Base-by-base conservation (phyloP, 2,329 filamentous ascomycete species). In the Tolypocladium tropicale region DNA sequence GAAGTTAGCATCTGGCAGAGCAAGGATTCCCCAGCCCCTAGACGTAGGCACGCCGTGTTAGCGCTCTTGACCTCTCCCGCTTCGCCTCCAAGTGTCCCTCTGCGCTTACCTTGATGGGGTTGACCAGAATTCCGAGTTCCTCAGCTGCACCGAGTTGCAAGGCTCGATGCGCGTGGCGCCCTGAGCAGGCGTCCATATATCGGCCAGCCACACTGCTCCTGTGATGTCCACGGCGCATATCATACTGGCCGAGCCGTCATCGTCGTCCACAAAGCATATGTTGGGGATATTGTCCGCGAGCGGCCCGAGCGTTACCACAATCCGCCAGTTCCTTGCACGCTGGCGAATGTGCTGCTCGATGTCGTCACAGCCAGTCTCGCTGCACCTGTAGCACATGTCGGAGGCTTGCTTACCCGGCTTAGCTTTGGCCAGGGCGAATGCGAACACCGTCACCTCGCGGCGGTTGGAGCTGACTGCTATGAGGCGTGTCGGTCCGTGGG, bases 381-480 rank as follows among this genome's bases (percentile, higher is more conserved):
- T 25, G 41, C 59, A 62, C 36, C 58, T 57, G 32, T 57, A 52
- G 39, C 57, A 58, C 53, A 32, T 48, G 21, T 58, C 54, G 16
- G 37, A 28, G 3, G 48, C 36, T 53, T n/a, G 54, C 16, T 34
- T 33, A 12, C 32, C 52, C 46, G 55, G 49, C 48, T 36, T 60
- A 32, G 53, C 30, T 37, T 46, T 21, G 50, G 64, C 58, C 50
- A 76, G 64, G 6, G 75, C 76, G 60, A 77, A 74, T 1, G 77
- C 78, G 62, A 83, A 83, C 1, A 84, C 75, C 0, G 74, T 78
- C 7, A 80, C 70, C 59, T 80, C 78, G 53, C 67, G 66, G 4
- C 78, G 81, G 67, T 99, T 99, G 0, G 89, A 85, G 63, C 88
- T 89, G 41, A 95, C 86, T 0, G 93, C 94, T 59, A 99, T 87